Conservation (phyloP, 1,284 basidiomycete genomes). For the Rhodotorula glutinis region DNA sequence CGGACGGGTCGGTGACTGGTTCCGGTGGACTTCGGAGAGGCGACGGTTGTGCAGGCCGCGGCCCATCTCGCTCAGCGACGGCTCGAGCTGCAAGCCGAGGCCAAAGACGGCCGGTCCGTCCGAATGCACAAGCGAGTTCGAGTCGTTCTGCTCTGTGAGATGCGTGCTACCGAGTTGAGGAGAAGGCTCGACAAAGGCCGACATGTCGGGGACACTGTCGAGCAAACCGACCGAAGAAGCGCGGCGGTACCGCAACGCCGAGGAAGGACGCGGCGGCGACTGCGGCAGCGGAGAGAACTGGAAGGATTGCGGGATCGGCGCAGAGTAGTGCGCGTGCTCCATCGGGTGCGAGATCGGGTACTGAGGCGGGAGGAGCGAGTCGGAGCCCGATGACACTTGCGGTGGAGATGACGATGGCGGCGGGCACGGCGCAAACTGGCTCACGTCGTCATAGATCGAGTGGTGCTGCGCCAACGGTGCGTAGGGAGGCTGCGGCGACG, state of each 20-base stretch:
- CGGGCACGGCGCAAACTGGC: neutral
- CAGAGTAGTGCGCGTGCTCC: constrained; percentile 1
- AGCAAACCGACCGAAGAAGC: constrained; percentile 22
- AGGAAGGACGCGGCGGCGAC: neutral
- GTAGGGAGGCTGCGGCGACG: constrained; percentile 3
- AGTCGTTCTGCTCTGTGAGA: neutral
- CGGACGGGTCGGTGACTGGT: neutral
- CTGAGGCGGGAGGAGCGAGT: neutral
- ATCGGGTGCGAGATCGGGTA: constrained; percentile 5
- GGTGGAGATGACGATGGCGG: neutral
- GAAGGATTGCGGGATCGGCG: constrained; percentile 10
- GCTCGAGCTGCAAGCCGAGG: constrained; percentile 18
- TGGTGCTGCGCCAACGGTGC: neutral
- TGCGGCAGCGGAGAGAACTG: neutral
- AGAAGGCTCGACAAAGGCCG: neutral
- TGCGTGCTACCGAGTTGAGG: neutral
- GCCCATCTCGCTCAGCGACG: neutral
- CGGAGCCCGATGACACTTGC: neutral
- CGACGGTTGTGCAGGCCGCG: constrained; percentile 12
- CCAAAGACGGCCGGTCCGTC: constrained; percentile 1
- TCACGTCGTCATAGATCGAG: neutral
- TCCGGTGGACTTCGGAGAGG: constrained; percentile 24
- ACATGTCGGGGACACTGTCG: constrained; percentile 2
- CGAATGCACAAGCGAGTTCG: neutral
- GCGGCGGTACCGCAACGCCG: constrained; percentile 15